These are phyloP conservation scores for Lasiosphaeris hirsuta DNA, from an alignment of 495 filamentous ascomycete genomes.

Conservation along the genomic window DNA sequence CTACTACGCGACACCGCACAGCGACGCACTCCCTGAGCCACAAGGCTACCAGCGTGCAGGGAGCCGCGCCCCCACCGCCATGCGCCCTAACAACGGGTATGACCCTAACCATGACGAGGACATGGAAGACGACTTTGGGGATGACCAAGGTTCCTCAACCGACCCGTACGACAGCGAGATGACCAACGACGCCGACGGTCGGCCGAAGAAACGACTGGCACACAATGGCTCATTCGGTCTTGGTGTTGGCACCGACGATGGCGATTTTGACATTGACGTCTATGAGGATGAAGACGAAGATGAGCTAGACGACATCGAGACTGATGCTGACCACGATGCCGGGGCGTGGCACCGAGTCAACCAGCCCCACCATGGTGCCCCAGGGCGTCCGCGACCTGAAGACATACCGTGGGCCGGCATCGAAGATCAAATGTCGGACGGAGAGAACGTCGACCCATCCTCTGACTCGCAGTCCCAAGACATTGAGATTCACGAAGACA, in stretches of 20 bases:
- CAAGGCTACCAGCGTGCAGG: constrained; percentile 18
- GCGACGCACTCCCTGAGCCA: constrained; percentile 34
- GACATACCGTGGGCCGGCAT: constrained; percentile 45
- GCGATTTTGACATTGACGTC: constrained; percentile 23
- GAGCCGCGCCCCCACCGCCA: constrained; percentile 12
- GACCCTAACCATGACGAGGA: constrained; percentile 21
- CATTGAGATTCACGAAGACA: constrained; percentile 21
- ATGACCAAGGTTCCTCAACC: constrained; percentile 28
- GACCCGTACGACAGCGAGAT: constrained; percentile 28
- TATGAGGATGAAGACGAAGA: constrained; percentile 35
- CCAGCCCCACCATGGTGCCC: background rate
- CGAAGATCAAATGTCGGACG: constrained; percentile 39
- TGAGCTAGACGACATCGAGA: constrained; percentile 32
- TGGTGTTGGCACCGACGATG: constrained; percentile 13
- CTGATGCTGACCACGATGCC: constrained; percentile 24
- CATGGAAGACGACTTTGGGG: constrained; percentile 25
- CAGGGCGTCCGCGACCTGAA: constrained; percentile 25
- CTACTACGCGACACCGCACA: constrained; percentile 54
- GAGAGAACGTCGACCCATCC: constrained; percentile 41
- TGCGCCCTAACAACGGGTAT: constrained; percentile 15
- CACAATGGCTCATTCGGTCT: constrained; percentile 5
- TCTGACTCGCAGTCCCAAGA: background rate
- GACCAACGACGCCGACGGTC: constrained; percentile 15
- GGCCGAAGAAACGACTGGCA: background rate
- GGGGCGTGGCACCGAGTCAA: constrained; percentile 11